Evolutionary conservation across 768 basidiomycete genomes (phyloP).

Genomic region (Suillus paluster): DNA sequence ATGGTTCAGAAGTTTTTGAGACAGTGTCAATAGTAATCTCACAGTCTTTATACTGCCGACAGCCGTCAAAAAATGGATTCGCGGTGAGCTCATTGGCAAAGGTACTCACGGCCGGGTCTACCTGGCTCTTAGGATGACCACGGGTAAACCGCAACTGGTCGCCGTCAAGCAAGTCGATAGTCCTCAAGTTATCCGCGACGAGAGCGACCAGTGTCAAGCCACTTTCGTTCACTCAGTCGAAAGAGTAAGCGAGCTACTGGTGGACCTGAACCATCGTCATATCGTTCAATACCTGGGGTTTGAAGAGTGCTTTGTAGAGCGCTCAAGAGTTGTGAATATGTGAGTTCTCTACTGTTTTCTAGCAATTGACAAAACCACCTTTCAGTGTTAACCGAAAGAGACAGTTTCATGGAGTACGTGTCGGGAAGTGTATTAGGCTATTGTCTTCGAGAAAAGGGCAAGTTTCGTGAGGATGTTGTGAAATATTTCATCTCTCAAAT

Average conservation of each 20-base stretch:
- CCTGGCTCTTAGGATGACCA: slow-evolving; percentile 92
- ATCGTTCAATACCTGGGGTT: slow-evolving; percentile 98
- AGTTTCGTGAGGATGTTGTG: slow-evolving; percentile 89
- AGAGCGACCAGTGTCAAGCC: slow-evolving; percentile 82
- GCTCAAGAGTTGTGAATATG: slow-evolving; percentile 83
- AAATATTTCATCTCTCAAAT: slow-evolving; percentile 95
- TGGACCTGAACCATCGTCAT: slow-evolving; percentile 95
- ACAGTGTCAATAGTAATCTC: not conserved
- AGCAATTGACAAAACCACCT: not conserved
- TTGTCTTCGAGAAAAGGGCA: slow-evolving; percentile 88
- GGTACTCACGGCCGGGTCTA: slow-evolving; percentile 98
- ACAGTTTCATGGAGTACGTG: slow-evolving; percentile 97
- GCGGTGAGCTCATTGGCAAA: slow-evolving; percentile 95
- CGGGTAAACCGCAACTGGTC: slow-evolving; percentile 92
- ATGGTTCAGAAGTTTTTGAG: not conserved
- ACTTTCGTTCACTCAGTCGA: slow-evolving; percentile 91
- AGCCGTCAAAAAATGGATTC: slow-evolving; percentile 97
- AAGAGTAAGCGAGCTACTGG: slow-evolving; percentile 93
- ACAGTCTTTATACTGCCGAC: slow-evolving; percentile 42
- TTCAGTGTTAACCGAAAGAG: slow-evolving; percentile 7
- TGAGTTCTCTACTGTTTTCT: too few species aligned
- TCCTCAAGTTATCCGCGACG: slow-evolving; percentile 91
- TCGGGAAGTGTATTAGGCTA: slow-evolving; percentile 95
- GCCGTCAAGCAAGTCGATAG: slow-evolving; percentile 99
- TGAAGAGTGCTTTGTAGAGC: slow-evolving; percentile 76